Percentiles rank a stretch among this genome's conserved stretches.
These are phyloP conservation scores for Paraconiothyrium sp. DNA, from an alignment of 2,329 filamentous ascomycete genomes.

Conservation along the genomic window DNA sequence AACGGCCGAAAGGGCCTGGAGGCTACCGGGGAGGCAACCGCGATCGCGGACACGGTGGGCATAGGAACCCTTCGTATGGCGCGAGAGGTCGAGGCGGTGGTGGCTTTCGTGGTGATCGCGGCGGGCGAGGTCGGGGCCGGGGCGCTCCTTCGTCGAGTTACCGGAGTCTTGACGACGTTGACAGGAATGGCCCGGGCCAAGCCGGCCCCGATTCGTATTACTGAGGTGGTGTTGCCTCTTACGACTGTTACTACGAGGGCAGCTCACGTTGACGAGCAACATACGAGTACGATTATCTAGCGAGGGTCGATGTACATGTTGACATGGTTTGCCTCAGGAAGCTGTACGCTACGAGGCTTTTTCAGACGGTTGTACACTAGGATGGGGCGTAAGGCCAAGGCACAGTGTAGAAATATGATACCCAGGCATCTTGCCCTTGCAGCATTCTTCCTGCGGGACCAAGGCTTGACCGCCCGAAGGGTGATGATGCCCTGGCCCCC, in stretches of 20 bases:
- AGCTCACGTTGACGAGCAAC: background rate
- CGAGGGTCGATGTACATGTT: background rate
- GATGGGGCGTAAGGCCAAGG: background rate
- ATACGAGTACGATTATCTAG: slow-evolving; percentile 1
- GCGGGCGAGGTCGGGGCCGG: slow-evolving; percentile 48
- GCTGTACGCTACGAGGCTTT: background rate
- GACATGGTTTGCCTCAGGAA: background rate
- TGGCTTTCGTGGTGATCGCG: slow-evolving; percentile 52
- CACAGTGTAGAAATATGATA: slow-evolving; percentile 12
- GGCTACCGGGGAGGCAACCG: slow-evolving; percentile 46
- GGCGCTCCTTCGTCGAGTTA: slow-evolving; percentile 50
- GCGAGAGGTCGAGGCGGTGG: slow-evolving; percentile 54
- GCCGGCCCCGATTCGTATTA: slow-evolving; percentile 48
- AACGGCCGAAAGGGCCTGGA: slow-evolving; percentile 26
- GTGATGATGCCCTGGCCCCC: background rate
- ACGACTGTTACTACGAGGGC: background rate
- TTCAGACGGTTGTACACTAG: background rate
- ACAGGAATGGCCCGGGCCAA: slow-evolving; percentile 38
- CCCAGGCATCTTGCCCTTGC: background rate
- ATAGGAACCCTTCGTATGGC: slow-evolving; percentile 43
- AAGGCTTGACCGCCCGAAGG: no score
- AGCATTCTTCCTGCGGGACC: no score
- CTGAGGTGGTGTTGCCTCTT: slow-evolving; percentile 22
- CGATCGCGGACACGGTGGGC: slow-evolving; percentile 41
- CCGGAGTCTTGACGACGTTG: slow-evolving; percentile 56